Conservation (phyloP, 768 basidiomycete species). For the Russula sp. region DNA sequence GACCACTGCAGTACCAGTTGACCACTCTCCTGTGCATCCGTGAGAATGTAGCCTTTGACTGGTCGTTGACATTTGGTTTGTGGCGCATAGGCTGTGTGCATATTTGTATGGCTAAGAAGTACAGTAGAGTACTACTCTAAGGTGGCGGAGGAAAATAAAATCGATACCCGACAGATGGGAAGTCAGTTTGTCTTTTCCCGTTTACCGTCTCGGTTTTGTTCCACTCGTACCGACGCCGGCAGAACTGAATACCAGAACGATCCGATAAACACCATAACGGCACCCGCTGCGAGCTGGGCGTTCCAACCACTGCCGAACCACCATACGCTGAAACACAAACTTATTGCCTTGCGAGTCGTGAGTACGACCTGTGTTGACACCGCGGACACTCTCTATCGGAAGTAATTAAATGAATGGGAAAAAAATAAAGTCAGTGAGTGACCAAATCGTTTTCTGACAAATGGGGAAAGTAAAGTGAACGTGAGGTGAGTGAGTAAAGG, state of each 20-base stretch:
- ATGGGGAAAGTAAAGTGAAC: not conserved
- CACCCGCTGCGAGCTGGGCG: constrained; percentile 58
- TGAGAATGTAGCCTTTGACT: constrained; percentile 28
- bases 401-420: not conserved
- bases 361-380: constrained; percentile 80
- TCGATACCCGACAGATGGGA: not conserved
- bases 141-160: not conserved
- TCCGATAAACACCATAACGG: constrained; percentile 69
- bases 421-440: not conserved
- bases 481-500: not conserved
- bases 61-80: not conserved
- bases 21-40: constrained; percentile 17
- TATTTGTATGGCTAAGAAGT: not conserved
- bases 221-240: constrained; percentile 20
- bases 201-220: constrained; percentile 11
- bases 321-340: constrained; percentile 79
- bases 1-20: constrained; percentile 15
- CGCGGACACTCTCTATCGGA: constrained; percentile 61
- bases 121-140: not conserved
- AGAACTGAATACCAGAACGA: constrained; percentile 51
- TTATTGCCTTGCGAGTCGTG: constrained; percentile 76
- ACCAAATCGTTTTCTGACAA: not conserved
- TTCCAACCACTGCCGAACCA: constrained; percentile 80
- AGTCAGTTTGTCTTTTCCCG: constrained; percentile 8
- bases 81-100: not conserved